A percentile compares a stretch with the other conserved stretches of the same genome.
phyloP scores from a whole-genome alignment of 495 filamentous ascomycete genomes.

The Thermochaetoides thermophila region DNA sequence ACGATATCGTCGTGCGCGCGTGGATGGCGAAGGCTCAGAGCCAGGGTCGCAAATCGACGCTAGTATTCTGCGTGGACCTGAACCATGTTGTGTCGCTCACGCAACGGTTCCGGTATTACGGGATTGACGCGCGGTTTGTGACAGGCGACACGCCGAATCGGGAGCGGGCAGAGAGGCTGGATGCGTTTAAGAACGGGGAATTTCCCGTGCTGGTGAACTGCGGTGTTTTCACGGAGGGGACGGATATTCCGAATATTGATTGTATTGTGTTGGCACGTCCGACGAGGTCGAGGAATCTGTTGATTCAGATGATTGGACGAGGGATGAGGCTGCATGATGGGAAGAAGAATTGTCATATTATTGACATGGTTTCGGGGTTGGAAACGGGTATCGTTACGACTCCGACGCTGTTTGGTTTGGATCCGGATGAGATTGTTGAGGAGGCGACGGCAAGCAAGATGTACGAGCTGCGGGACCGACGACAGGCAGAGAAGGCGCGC shows the following conservation, averaged over 20 bases:
- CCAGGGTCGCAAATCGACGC: constrained; percentile 55
- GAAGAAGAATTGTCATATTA: constrained; percentile 84
- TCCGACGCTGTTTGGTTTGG: constrained; percentile 85
- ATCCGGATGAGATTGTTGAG: constrained; percentile 68
- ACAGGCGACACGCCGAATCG: constrained; percentile 59
- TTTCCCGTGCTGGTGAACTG: constrained; percentile 89
- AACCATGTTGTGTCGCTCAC: constrained; percentile 63
- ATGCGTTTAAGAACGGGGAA: constrained; percentile 57
- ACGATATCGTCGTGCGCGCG: constrained; percentile 65
- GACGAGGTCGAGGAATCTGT: constrained; percentile 75
- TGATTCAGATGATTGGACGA: constrained; percentile 95
- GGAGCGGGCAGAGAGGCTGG: constrained; percentile 50
- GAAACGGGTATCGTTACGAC: constrained; percentile 71
- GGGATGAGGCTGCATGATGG: constrained; percentile 69
- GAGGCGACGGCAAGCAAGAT: constrained; percentile 43
- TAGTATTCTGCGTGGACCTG: constrained; percentile 87
- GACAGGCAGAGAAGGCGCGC: constrained; percentile 22
- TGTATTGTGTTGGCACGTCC: constrained; percentile 81
- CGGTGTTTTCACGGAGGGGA: constrained; percentile 90
- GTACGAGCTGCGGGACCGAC: constrained; percentile 32
- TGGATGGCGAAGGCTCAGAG: constrained; percentile 62
- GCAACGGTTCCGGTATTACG: constrained; percentile 54
- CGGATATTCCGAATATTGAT: constrained; percentile 95
- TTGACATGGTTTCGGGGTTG: constrained; percentile 86
- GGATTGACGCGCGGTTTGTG: constrained; percentile 71